Evolutionary conservation across 2,329 filamentous ascomycete genomes (phyloP), one percentile per base, ranked within the genome.

Genomic region (Ascochyta clinopodiicola): DNA sequence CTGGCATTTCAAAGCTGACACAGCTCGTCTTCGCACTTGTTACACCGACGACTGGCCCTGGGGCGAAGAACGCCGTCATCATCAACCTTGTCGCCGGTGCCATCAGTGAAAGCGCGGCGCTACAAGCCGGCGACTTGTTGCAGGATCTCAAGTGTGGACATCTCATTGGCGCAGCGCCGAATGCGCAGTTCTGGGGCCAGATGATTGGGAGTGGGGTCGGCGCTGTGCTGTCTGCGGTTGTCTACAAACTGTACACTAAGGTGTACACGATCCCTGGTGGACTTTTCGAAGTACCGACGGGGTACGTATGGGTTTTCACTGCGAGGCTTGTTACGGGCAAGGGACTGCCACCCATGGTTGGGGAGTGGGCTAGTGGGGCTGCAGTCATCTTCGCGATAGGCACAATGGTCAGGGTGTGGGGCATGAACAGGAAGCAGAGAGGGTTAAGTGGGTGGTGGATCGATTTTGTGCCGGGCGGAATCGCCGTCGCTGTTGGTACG

Each of bases 91-190:
- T 99, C 6, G 95, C 94, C 0, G 95, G 95, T 8, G 95, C 95
- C 0, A 88, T 99, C 27, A 89, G 86, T 10, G 90, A 93, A 74
- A 87, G 88, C 4, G 90, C 95, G 5, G 95, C 95, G 3, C 81
- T 98, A 4, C 95, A 99, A 79, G 94, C 95, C 2, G 95, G 95
- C 8, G 95, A 99, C 75, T 86, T 99, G 51, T 91, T 99, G 84
- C 95, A 99, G 73, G 95, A 99, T 72, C 84, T 99, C 27, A 99
- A 99, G 75, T 97, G 95, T 0, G 95, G 95, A 0, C 93, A 99
- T 75, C 80, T 99, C 0, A 84, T 99, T 0, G 93, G 94, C 10
- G 95, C 95, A 0, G 90, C 92, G 3, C 95, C 95, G 0, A 95
- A 90, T 66, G 95, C 95, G 0, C 95, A 99, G 69, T 99, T 99